phyloP scores from a whole-genome alignment of 176 grass and related monocot species.

The Microstegium vimineum region DNA sequence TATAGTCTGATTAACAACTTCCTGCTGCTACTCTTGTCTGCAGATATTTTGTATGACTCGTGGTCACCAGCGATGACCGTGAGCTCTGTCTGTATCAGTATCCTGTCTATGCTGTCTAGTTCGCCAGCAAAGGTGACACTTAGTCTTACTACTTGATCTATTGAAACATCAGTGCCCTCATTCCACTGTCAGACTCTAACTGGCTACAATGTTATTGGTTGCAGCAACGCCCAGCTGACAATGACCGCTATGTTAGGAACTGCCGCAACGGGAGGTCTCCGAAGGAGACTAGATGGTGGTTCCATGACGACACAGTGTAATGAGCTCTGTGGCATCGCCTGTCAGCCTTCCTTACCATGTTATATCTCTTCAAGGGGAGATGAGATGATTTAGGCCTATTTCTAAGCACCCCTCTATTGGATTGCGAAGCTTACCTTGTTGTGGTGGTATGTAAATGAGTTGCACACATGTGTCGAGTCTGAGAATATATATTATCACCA shows the following conservation, averaged over 20 bases:
- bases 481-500: conserved; percentile 32
- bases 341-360: neutral
- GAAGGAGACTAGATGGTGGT: conserved; percentile 95
- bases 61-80: conserved; percentile 97
- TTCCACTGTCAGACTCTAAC: neutral
- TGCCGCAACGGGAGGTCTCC: conserved; percentile 82
- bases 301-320: conserved; percentile 83
- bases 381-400: conserved; percentile 52
- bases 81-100: conserved; percentile 91
- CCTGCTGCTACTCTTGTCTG: neutral
- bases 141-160: neutral
- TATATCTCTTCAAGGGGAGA: conserved; percentile 37
- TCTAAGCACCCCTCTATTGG: conserved; percentile 36
- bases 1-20: neutral
- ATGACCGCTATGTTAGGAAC: conserved; percentile 87
- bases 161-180: neutral
- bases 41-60: conserved; percentile 96
- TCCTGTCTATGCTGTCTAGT: conserved; percentile 95
- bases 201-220: conserved; percentile 19
- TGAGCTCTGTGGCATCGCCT: neutral
- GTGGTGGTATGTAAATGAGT: conserved; percentile 48
- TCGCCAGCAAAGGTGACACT: conserved; percentile 68
- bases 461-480: neutral
- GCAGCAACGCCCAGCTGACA: conserved; percentile 77
- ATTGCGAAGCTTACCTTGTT: conserved; percentile 36